Base-by-base conservation (phyloP, 495 filamentous ascomycete species). In the Neurospora sp. region DNA sequence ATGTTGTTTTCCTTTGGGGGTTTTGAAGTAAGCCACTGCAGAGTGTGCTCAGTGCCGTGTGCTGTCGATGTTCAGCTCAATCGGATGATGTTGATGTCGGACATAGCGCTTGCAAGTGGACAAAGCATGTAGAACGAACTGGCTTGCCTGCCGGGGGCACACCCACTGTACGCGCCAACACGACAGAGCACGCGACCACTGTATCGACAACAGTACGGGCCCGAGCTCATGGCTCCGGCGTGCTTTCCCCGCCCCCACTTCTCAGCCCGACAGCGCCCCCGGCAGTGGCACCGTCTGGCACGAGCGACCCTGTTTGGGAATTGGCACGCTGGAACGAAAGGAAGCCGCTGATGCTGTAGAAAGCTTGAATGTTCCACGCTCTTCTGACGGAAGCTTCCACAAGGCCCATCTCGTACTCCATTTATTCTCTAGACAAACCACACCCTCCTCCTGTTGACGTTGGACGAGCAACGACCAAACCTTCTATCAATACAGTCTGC, bases 1-100 rank as follows among this genome's bases (percentile, higher is more conserved):
- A 88, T 88, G 27, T 59, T 74, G 48, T 40, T 23, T 39, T 27
- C 0, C 27, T 66, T 1, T 66, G 0, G 2, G 12, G 1, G 14
- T 35, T 9, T 62, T 35, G 54, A 37, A 66, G 31, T 35, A 1
- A 54, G 6, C 48, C 48, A 27, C 48, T 12, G 46, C 20, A 5
- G 10, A 23, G 4, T 54, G 20, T 6, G 46, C 10, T 54, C 8
- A 23, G 35, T 35, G 35, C 35, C 35, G 44, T n/a, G 18, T 46
- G 42, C 8, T 46, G 42, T 46, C 8, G 18, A 27, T 54, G 4
- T 54, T 27, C n/a, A 12, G 12, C 46, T 54, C 10, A 7, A 35
- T 35, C 54, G 54, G 11, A 62, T 62, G 54, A 9, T 35, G 23
- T 18, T 35, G 54, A 66, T 12, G 7, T 66, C 3, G 54, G 54